A percentile compares a stretch with the other conserved stretches of the same genome.
Evolutionary conservation across 225 moss, liverwort and hornwort species (phyloP).

Genomic region (Straminergon stramineum): DNA sequence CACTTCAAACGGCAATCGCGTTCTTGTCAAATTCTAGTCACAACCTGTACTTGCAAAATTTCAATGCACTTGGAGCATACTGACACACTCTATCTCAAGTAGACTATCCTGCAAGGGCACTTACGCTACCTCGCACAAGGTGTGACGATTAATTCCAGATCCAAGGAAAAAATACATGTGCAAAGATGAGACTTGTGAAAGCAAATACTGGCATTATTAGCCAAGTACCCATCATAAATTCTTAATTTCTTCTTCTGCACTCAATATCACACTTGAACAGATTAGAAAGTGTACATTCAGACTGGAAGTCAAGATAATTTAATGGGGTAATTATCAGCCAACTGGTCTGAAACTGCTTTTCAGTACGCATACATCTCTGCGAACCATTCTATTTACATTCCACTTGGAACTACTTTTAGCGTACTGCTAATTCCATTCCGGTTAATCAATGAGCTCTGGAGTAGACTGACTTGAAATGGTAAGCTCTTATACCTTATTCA

Average conservation of each 20-base stretch:
- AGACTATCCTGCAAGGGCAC: background rate
- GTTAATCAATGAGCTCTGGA: background rate
- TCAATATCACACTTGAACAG: background rate
- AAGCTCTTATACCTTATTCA: background rate
- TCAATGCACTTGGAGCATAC: background rate
- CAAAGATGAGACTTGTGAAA: background rate
- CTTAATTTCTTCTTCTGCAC: background rate
- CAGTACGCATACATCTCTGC: background rate
- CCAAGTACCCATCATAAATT: too few species aligned
- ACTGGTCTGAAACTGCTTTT: background rate
- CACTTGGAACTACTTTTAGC: background rate
- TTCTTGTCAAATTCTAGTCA: background rate
- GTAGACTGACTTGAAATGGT: background rate
- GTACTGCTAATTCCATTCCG: background rate
- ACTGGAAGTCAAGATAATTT: background rate
- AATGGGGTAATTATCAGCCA: background rate
- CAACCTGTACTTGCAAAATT: background rate
- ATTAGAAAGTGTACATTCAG: background rate
- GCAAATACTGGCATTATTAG: background rate
- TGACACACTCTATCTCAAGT: background rate
- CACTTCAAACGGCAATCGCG: background rate
- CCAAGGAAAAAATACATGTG: background rate
- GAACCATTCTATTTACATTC: conserved; percentile 11
- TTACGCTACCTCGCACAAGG: background rate
- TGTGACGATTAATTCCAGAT: background rate